phyloP scores from a whole-genome alignment of 2,329 filamentous ascomycete species.

The Diaporthe nobilis region DNA sequence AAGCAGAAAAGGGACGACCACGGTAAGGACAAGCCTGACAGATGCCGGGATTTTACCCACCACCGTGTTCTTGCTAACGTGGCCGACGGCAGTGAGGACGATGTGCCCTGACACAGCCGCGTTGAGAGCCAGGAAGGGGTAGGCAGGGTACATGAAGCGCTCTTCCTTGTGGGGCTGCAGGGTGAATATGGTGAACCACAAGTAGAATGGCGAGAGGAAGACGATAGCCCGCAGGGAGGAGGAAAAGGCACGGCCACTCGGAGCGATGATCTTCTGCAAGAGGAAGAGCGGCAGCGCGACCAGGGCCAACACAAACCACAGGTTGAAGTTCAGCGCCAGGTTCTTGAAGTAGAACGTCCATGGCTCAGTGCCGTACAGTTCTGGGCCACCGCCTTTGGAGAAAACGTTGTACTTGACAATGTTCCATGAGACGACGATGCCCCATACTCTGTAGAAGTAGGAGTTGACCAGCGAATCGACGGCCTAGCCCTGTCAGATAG shows the following conservation, averaged over 20 bases:
- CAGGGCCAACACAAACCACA: slow-evolving; percentile 90
- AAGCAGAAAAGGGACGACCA: slow-evolving; percentile 68
- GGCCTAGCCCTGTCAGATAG: slow-evolving; percentile 62
- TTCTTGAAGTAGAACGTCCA: slow-evolving; percentile 98
- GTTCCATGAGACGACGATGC: slow-evolving; percentile 83
- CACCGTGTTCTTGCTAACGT: slow-evolving; percentile 75
- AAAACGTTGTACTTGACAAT: slow-evolving; percentile 98
- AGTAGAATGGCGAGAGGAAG: slow-evolving; percentile 88
- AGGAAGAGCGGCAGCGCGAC: slow-evolving; percentile 81
- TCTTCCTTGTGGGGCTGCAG: slow-evolving; percentile 97
- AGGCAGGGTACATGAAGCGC: slow-evolving; percentile 97
- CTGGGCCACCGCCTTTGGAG: slow-evolving; percentile 82
- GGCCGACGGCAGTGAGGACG: slow-evolving; percentile 81
- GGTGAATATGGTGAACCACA: slow-evolving; percentile 94
- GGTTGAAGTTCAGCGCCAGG: slow-evolving; percentile 91
- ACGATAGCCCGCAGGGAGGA: slow-evolving; percentile 82
- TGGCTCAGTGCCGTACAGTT: slow-evolving; percentile 95
- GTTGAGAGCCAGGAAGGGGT: slow-evolving; percentile 91
- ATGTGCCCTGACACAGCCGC: slow-evolving; percentile 89
- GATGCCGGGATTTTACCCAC: slow-evolving; percentile 80
- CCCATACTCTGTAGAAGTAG: slow-evolving; percentile 86
- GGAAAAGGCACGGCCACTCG: slow-evolving; percentile 73
- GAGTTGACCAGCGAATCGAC: slow-evolving; percentile 81
- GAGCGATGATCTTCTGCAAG: slow-evolving; percentile 77
- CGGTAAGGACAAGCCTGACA: slow-evolving; percentile 78